A percentile compares a stretch with the other conserved stretches of the same genome.
Conservation (phyloP, 2,329 filamentous ascomycete genomes). For the Lasiodiplodia gonubiensis region DNA sequence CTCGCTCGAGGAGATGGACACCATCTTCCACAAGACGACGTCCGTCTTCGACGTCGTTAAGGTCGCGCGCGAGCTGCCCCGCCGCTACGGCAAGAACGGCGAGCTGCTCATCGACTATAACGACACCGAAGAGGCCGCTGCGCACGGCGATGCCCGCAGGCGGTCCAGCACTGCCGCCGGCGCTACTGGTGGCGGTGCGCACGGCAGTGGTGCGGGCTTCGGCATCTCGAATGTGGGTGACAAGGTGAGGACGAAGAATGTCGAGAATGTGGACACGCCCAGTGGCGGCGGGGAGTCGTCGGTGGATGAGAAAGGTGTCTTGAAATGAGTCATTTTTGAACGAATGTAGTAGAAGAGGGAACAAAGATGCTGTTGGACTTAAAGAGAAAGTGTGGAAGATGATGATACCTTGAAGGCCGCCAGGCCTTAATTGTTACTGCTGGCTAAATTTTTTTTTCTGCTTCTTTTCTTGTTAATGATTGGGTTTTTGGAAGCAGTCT, state of each 20-base stretch:
- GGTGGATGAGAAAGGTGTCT: constrained; percentile 1
- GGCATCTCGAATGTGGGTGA: constrained; percentile 22
- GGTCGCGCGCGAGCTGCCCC: constrained; percentile 58
- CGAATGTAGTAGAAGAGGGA: background rate
- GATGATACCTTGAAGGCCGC: constrained; percentile 8
- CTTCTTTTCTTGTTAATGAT: background rate
- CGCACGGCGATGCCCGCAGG: background rate
- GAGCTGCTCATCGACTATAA: constrained; percentile 62
- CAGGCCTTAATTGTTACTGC: background rate
- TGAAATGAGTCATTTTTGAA: background rate
- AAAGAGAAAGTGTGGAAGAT: background rate
- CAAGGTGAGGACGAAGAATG: constrained; percentile 17
- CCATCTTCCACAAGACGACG: constrained; percentile 65
- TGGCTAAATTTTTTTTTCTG: background rate
- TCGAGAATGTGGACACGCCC: constrained; percentile 20
- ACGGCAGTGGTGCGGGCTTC: constrained; percentile 1
- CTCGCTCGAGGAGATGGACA: constrained; percentile 70
- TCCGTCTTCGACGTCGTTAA: constrained; percentile 57
- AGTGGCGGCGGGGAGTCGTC: background rate
- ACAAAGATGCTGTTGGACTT: background rate
- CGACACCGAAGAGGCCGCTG: constrained; percentile 42
- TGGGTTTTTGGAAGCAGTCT: background rate
- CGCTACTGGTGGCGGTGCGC: background rate
- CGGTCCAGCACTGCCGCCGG: background rate
- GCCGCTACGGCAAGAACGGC: constrained; percentile 64